Percentiles rank a stretch among this genome's conserved stretches.
Conservation (phyloP, 2,329 filamentous ascomycete genomes). For the Alternaria novae-zelandiae region DNA sequence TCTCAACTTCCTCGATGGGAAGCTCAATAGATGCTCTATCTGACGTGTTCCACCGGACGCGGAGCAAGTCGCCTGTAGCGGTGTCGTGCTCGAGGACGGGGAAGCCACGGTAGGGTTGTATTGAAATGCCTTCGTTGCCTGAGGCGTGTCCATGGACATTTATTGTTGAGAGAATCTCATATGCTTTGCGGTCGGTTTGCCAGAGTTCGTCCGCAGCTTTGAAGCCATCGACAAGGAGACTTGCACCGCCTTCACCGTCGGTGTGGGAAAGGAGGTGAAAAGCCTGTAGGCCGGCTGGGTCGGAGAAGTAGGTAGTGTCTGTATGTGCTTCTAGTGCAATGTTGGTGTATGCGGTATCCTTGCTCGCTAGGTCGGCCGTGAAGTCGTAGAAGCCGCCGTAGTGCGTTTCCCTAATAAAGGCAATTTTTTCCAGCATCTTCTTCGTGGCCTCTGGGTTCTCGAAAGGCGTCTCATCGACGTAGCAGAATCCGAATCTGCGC, state of each 20-base stretch:
- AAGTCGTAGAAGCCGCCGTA: conserved; percentile 91
- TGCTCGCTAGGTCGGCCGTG: conserved; percentile 82
- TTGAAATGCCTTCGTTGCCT: conserved; percentile 83
- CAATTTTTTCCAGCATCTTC: conserved; percentile 77
- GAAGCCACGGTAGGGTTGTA: conserved; percentile 72
- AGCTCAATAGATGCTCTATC: conserved; percentile 75
- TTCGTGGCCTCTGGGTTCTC: conserved; percentile 65
- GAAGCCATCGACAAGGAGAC: conserved; percentile 87
- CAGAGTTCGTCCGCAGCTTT: conserved; percentile 68
- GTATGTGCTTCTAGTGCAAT: conserved; percentile 84
- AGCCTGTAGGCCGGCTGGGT: conserved; percentile 87
- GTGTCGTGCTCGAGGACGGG: conserved; percentile 73
- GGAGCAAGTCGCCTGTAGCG: conserved; percentile 56
- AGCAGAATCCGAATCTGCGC: conserved; percentile 74
- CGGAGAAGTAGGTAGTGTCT: conserved; percentile 94
- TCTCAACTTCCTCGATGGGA: conserved; percentile 58
- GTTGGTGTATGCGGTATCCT: conserved; percentile 91
- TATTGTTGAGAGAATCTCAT: conserved; percentile 61
- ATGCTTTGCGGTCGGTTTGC: conserved; percentile 62
- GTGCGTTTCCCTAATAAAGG: conserved; percentile 87
- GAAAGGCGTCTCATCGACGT: conserved; percentile 71
- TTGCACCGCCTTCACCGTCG: conserved; percentile 72
- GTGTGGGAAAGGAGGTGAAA: conserved; percentile 90
- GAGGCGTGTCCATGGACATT: conserved; percentile 80
- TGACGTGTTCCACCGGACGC: conserved; percentile 92